Base-by-base conservation (phyloP, 2,329 filamentous ascomycete genomes). In the Orbilia ellipsospora region DNA sequence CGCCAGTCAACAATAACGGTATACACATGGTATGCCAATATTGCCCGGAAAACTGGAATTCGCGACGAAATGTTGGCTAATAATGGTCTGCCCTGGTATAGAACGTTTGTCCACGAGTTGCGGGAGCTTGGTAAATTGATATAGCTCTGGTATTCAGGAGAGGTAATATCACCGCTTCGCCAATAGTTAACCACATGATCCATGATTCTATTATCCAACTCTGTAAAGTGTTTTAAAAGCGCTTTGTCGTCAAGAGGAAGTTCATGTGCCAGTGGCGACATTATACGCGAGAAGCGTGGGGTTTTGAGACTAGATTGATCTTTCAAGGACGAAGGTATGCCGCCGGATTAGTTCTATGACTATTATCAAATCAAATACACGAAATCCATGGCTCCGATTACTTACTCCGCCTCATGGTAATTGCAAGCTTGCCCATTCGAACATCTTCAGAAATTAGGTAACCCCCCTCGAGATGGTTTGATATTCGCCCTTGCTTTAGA, bases 141-240 rank as follows among this genome's bases (percentile, higher is more conserved):
- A 23, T 67, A 73, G 10, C 4, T 28, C 26, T 73, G 69, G n/a
- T 66, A 73, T 8, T 57, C 62, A 5, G 13, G 16, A 0, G 69
- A 73, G 1, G 54, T 51, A 1, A 67, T 67, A n/a, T 61, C 62
- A 15, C 42, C 50, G 42, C 13, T 67, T 36, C 61, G 42, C 69
- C 69, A 73, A 13, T 56, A 73, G 26, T 67, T 73, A 2, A 56
- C 15, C 12, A 73, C 56, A 16, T 73, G 69, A n/a, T 73, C 62
- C 1, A 50, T 62, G 15, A 73, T 63, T 13, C 57, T 28, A 12
- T 52, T 45, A 15, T 73, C 69, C 7, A 73, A 18, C 5, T 73
- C 69, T 2, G n/a, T 54, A 18, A 73, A 67, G 8, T 42, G 16
- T 36, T 63, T 73, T 8, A 18, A 7, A 18, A 73, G 36, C 13